These are phyloP conservation scores for Microthlaspi erraticum DNA, from an alignment of 345 rosid species.

Conservation along the genomic window DNA sequence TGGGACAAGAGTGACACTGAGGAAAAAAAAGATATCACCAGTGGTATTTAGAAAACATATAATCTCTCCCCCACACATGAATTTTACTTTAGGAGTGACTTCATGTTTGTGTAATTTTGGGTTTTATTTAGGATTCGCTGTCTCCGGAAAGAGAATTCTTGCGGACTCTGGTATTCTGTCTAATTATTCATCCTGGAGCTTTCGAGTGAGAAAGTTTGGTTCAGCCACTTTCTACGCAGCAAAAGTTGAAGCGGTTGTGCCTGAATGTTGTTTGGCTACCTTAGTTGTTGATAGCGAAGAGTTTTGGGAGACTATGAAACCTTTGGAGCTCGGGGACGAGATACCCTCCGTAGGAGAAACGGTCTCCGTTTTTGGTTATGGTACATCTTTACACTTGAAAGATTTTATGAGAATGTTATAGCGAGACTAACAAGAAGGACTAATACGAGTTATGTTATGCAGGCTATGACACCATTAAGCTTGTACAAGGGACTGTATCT, in stretches of 20 bases:
- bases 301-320: constrained; percentile 43
- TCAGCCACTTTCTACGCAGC: constrained; percentile 63
- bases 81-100: background rate
- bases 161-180: too few relatives aligned
- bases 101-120: background rate
- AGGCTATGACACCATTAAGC: constrained; percentile 73
- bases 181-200: too few relatives aligned
- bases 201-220: constrained; percentile 16
- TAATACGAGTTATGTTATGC: constrained; percentile 50
- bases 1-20: background rate
- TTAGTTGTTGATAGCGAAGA: constrained; percentile 61
- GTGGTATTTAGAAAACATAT: background rate
- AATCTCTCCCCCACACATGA: background rate
- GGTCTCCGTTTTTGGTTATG: constrained; percentile 72
- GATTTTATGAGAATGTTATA: too few relatives aligned
- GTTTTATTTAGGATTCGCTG: background rate
- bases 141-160: background rate
- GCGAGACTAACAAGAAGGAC: too few relatives aligned
- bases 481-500: constrained; percentile 76
- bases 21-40: background rate
- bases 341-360: constrained; percentile 65
- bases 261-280: constrained; percentile 73
- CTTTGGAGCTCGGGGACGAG: constrained; percentile 66
- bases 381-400: constrained; percentile 43
- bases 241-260: constrained; percentile 60